Percentiles rank a stretch among this genome's conserved stretches.
phyloP scores from a whole-genome alignment of 2,329 filamentous ascomycete genomes.

The Magnaporthales sp. region DNA sequence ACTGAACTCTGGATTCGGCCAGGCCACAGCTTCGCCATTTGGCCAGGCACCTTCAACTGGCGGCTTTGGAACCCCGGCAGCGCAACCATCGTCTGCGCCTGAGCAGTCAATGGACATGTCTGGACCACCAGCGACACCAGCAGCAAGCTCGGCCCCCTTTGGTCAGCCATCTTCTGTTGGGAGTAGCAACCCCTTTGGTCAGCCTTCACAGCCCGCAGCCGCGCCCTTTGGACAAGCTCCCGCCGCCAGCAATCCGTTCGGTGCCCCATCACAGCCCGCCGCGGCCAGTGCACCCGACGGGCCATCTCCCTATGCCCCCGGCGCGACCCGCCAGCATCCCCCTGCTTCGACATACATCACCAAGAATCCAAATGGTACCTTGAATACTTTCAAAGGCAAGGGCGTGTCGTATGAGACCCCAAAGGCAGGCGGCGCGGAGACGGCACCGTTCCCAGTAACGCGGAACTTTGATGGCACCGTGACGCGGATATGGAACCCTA shows the following conservation, averaged over 20 bases:
- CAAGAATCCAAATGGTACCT: conserved; percentile 13
- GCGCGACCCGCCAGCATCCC: conserved; percentile 20
- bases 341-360: conserved; percentile 18
- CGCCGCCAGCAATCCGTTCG: background rate
- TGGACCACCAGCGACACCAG: conserved; percentile 12
- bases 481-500: conserved; percentile 64
- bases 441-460: conserved; percentile 30
- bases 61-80: conserved; percentile 9
- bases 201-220: conserved; percentile 10
- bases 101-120: conserved; percentile 21
- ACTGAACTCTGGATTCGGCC: conserved; percentile 22
- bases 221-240: conserved; percentile 8
- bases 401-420: conserved; percentile 26
- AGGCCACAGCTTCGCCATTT: conserved; percentile 18
- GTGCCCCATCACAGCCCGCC: background rate
- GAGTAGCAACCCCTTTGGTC: conserved; percentile 18
- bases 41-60: conserved; percentile 11
- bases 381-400: conserved; percentile 23
- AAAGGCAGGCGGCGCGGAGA: conserved; percentile 28
- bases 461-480: conserved; percentile 44
- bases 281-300: background rate
- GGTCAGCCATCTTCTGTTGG: conserved; percentile 15
- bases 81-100: conserved; percentile 9
- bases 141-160: conserved; percentile 17
- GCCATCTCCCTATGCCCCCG: conserved; percentile 15